Percentiles rank a stretch among this genome's conserved stretches.
These are phyloP conservation scores for Kwoniella pini DNA, from an alignment of 768 basidiomycete genomes.

Conservation along the genomic window DNA sequence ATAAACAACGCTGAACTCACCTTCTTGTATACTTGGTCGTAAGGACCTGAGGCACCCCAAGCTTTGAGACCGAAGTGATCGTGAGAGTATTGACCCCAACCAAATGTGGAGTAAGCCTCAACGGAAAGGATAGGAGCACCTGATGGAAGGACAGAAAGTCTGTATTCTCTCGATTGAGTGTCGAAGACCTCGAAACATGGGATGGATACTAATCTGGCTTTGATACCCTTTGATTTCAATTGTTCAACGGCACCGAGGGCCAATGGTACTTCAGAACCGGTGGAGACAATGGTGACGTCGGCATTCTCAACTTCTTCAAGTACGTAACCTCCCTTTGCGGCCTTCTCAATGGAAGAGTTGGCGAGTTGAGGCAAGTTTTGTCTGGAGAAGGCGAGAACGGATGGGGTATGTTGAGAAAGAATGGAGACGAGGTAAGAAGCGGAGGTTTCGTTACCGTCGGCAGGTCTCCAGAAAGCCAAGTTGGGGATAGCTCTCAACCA, in stretches of 20 bases:
- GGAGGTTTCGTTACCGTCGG: slow-evolving; percentile 90
- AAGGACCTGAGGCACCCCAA: slow-evolving; percentile 90
- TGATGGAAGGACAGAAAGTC: slow-evolving; percentile 77
- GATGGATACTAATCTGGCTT: slow-evolving; percentile 78
- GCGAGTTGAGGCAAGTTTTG: slow-evolving; percentile 78
- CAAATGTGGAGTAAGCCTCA: slow-evolving; percentile 76
- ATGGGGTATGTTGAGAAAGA: slow-evolving; percentile 73
- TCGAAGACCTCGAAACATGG: slow-evolving; percentile 87
- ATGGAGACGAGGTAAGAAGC: slow-evolving; percentile 83
- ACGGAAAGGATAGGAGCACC: slow-evolving; percentile 87
- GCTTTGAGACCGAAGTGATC: slow-evolving; percentile 63
- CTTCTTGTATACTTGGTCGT: slow-evolving; percentile 86
- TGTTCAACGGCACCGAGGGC: slow-evolving; percentile 81
- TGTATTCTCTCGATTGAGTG: slow-evolving; percentile 75
- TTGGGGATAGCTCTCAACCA: slow-evolving; percentile 89
- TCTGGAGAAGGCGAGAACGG: slow-evolving; percentile 55
- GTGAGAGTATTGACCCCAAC: slow-evolving; percentile 88
- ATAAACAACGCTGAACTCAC: slow-evolving; percentile 7
- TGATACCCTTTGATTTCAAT: slow-evolving; percentile 74
- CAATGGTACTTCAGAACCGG: slow-evolving; percentile 81
- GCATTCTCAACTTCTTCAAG: slow-evolving; percentile 76
- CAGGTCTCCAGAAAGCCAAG: slow-evolving; percentile 77
- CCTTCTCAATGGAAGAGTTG: slow-evolving; percentile 79
- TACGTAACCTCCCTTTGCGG: slow-evolving; percentile 83
- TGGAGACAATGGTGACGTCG: slow-evolving; percentile 84